Evolutionary conservation across 441 rosid genomes (phyloP).

Genomic region (Sinapis alba): DNA sequence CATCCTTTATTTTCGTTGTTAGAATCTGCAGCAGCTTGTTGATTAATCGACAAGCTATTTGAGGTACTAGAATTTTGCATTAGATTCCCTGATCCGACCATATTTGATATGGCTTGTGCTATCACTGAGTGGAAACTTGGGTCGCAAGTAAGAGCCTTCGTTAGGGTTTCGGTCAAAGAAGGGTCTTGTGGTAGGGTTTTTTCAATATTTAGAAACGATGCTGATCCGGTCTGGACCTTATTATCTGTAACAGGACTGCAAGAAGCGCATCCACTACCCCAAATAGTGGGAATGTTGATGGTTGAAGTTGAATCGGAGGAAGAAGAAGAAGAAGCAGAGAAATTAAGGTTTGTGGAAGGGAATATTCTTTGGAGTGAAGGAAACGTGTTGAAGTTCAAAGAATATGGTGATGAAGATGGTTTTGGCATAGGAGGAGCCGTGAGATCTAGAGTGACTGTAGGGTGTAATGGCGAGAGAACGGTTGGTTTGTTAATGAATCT

Average conservation of each 20-base stretch:
- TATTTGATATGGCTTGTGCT: conserved; percentile 58
- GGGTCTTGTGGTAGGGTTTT: neutral
- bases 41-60: conserved; percentile 1
- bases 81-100: conserved; percentile 43
- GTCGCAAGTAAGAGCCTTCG: conserved; percentile 47
- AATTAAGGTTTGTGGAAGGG: neutral
- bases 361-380: neutral
- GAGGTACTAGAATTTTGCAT: neutral
- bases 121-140: conserved; percentile 57
- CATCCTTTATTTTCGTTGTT: conserved; percentile 36
- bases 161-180: conserved; percentile 1
- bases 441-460: neutral
- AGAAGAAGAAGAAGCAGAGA: neutral
- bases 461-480: neutral
- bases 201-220: neutral
- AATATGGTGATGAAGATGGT: neutral
- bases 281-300: neutral
- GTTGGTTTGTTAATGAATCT: neutral
- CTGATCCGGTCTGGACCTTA: neutral
- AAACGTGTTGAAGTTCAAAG: neutral
- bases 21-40: neutral
- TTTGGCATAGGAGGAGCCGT: neutral
- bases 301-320: neutral
- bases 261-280: neutral
- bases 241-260: neutral